Evolutionary conservation across 768 basidiomycete species (phyloP).

Genomic region (Strobilomyces echinocephalus): DNA sequence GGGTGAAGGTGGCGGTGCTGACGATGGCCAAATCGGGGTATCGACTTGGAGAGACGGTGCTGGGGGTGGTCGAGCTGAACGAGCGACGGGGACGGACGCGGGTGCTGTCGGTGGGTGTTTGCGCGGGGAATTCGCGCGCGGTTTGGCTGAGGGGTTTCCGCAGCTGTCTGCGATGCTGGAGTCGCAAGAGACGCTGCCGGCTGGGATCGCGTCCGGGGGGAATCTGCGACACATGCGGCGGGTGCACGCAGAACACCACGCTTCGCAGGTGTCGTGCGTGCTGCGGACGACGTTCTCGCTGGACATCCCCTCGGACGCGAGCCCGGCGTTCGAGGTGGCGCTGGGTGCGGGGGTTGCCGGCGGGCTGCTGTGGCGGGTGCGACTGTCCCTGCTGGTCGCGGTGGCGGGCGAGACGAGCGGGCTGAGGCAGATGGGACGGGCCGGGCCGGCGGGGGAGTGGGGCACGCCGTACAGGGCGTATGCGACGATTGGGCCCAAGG

Average conservation of each 20-base stretch:
- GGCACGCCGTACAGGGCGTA: slow-evolving; percentile 63
- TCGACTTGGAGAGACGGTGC: slow-evolving; percentile 86
- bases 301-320: slow-evolving; percentile 89
- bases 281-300: slow-evolving; percentile 81
- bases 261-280: slow-evolving; percentile 67
- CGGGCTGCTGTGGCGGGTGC: slow-evolving; percentile 88
- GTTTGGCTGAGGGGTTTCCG: slow-evolving; percentile 1
- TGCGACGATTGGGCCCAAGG: slow-evolving; percentile 53
- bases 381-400: slow-evolving; percentile 80
- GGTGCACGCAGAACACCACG: slow-evolving; percentile 82
- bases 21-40: slow-evolving; percentile 92
- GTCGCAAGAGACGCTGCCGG: slow-evolving; percentile 80
- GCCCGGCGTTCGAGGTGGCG: slow-evolving; percentile 75
- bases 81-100: slow-evolving; percentile 58
- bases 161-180: slow-evolving; percentile 88
- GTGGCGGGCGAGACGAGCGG: slow-evolving; percentile 49
- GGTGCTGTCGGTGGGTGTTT: slow-evolving; percentile 73
- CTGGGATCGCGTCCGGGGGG: slow-evolving; percentile 46
- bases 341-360: slow-evolving; percentile 46
- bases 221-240: slow-evolving; percentile 56
- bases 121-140: not conserved
- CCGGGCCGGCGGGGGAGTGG: slow-evolving; percentile 67
- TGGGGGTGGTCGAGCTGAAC: slow-evolving; percentile 87
- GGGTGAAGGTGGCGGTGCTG: slow-evolving; percentile 80
- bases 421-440: slow-evolving; percentile 49